Evolutionary conservation across 1,284 basidiomycete species (phyloP), one percentile per base, ranked within the genome.

Genomic region (Ustilago cynodontis): DNA sequence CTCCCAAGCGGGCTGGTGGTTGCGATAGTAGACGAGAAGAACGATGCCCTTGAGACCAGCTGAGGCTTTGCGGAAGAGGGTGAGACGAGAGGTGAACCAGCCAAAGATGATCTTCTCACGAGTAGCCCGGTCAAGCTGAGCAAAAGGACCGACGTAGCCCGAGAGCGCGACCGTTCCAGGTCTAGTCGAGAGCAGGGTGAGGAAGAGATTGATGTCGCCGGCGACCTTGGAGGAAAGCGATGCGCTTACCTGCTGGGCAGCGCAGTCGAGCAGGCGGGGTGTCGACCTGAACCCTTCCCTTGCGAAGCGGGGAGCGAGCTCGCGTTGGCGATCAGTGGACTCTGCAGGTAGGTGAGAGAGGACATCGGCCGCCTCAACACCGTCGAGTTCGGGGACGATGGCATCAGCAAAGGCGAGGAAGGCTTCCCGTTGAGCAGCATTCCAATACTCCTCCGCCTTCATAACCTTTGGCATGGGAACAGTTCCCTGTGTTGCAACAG

Each of bases 371-470:
- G 75, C 75, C 28, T 84, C 82, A 4, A 59, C 63, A 26, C 71
- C 79, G 11, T 79, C 68, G 31, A 85, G 76, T 29, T 77, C 55
- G 1, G 82, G 82, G 1, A 86, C 70, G 43, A 83, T 67, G 41
- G 79, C 74, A 50, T 85, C 79, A n/a, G 76, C 82, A n/a, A 86
- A 63, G 47, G 84, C 82, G 13, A 68, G 62, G 57, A 85, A 64
- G 2, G 77, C 81, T 43, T 80, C 60, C 28, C 67, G 45, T 60
- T 82, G 80, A 22, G 52, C 63, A 0, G 63, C 45, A 13, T 45
- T 69, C 79, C 79, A 80, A 14, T 69, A 59, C 8, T 77, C 77
- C 14, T 72, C 69, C 7, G 79, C 79, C 63, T 77, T 74, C 29
- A 71, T 67, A 31, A 68, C n/a, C 47, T 60, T 39, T 13, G 59